Evolutionary conservation across 805 yeast genomes (phyloP), one percentile per base, ranked within the genome.

Genomic region (Schwanniomyces occidentalis): DNA sequence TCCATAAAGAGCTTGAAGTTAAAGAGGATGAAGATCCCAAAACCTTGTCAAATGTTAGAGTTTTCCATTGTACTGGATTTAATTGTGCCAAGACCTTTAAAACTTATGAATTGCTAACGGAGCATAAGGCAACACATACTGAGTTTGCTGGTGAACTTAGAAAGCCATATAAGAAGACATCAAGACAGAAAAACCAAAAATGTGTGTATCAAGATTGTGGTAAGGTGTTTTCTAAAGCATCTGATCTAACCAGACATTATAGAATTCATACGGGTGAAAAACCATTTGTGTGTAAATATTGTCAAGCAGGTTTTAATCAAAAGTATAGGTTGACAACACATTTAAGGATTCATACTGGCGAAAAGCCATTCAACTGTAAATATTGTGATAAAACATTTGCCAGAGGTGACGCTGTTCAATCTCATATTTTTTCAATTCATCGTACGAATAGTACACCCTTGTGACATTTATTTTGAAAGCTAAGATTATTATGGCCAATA

Each of bases 401-500:
- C 16, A 35, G 55, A 27, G 58, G 58, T 19, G 58, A 52, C 41
- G 56, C 56, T 3, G 48, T n/a, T n/a, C n/a, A n/a, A n/a, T n/a
- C n/a, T n/a, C n/a, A n/a, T n/a, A 82, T 93, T 10, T 66, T 90
- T 27, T 82, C 88, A 2, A 87, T 91, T 19, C 98, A 91, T 61
- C 59, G 74, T 28, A 69, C 97, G 41, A 80, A 80, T 2, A 98
- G 91, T 58, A 84, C 95, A 1, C 97, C 96, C 2, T n/a, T n/a
- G n/a, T n/a, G n/a, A n/a, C n/a, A n/a, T n/a, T n/a, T n/a, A n/a
- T n/a, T n/a, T n/a, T n/a, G n/a, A n/a, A n/a, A n/a, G n/a, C n/a
- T n/a, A n/a, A n/a, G n/a, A n/a, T n/a, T n/a, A n/a, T n/a, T n/a
- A n/a, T n/a, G n/a, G n/a, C n/a, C n/a, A n/a, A n/a, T n/a, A n/a